Evolutionary conservation across 1,139 yeast species (phyloP), one percentile per base, ranked within the genome.

Genomic region (Suhomyces terraborum): DNA sequence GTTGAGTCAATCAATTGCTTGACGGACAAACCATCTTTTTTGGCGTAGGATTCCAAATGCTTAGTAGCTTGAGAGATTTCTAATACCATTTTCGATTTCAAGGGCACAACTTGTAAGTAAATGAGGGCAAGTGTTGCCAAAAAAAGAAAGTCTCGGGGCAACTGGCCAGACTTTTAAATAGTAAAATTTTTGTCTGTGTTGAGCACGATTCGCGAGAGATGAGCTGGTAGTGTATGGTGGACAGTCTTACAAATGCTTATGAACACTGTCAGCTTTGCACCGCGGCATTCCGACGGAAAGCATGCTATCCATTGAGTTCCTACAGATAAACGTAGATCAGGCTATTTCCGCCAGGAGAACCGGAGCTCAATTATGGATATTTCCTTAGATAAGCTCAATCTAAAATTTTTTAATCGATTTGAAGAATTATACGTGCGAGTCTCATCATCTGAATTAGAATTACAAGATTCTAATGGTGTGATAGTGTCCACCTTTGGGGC

Each of bases 1-100:
- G 80, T 73, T 39, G 97, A 88, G 73, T 93, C 96, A 84, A 94
- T 87, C 69, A 93, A 80, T 55, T 87, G 79, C 47, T 79, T 74
- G 59, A 87, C 85, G 52, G 88, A 84, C 55, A 93, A 79, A 50
- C 98, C 99, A 67, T 93, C 98, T 62, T 78, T 82, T 55, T 73
- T 66, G 49, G 77, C 54, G 75, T 88, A 91, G 51, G 78, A 67
- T 51, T 77, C 69, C 54, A 93, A 77, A 63, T 74, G 73, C 47
- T 82, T 79, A 48, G 84, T 59, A 52, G 97, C 97, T 53, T 78
- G 76, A 40, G 86, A 52, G 54, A 77, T 64, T 63, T 85, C 87
- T 50, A 69, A 67, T 48, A 66, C 63, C 73, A 69, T 69, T 51
- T 43, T 53, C 34, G 38, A 24, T 12, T 18, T 10, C 28, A 30